phyloP scores from a whole-genome alignment of 129 eudicot species.

The Solidago caesia region DNA sequence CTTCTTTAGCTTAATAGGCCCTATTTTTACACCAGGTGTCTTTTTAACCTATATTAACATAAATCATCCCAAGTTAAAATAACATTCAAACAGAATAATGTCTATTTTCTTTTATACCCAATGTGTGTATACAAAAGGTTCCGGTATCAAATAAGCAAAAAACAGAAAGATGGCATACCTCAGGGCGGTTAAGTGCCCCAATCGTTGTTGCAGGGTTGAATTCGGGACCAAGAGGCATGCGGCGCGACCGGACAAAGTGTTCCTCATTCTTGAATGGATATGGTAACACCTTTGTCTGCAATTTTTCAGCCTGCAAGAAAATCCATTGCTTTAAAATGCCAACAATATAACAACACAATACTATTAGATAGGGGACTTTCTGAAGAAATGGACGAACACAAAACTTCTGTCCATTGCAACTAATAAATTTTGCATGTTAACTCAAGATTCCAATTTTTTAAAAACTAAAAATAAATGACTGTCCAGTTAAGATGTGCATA shows the following conservation, averaged over 20 bases:
- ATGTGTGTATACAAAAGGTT: background rate
- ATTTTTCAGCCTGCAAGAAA: constrained; percentile 70
- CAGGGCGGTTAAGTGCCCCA: constrained; percentile 75
- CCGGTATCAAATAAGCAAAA: background rate
- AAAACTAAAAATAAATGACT: background rate
- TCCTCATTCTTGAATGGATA: constrained; percentile 82
- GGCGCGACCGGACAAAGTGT: constrained; percentile 68
- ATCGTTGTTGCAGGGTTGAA: constrained; percentile 75
- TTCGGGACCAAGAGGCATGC: constrained; percentile 97
- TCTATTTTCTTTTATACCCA: background rate
- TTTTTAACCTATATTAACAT: constrained; percentile 67
- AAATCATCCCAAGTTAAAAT: constrained; percentile 15
- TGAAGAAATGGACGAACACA: too few species aligned
- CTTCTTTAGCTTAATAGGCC: constrained; percentile 69
- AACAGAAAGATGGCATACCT: constrained; percentile 38
- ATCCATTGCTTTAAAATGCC: background rate
- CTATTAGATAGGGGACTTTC: background rate
- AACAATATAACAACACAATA: background rate
- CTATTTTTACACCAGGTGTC: constrained; percentile 73
- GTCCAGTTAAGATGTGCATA: background rate
- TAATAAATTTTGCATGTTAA: too few species aligned
- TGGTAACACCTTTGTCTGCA: constrained; percentile 70
- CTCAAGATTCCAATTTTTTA: too few species aligned
- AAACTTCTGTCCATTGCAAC: too few species aligned
- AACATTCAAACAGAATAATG: constrained; percentile 5